Evolutionary conservation across 1,139 yeast genomes (phyloP).

Genomic region (Lodderomyces parapsilosis): DNA sequence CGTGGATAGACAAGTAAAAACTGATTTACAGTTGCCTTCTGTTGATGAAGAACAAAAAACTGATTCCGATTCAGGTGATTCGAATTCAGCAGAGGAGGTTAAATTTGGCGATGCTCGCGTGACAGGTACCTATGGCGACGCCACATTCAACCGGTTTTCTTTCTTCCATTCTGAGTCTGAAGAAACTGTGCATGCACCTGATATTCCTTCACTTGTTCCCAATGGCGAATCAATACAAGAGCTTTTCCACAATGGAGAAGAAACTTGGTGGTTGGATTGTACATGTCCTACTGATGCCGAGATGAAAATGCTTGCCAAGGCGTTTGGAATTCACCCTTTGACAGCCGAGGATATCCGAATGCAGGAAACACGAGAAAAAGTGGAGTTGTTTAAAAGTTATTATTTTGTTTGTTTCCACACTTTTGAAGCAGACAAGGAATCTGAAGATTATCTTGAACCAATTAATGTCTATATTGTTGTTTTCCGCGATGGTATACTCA

Average conservation of each 20-base stretch:
- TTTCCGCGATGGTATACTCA: constrained; percentile 76
- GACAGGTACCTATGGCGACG: constrained; percentile 10
- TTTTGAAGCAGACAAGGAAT: constrained; percentile 69
- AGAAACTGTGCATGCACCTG: constrained; percentile 88
- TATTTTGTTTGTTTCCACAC: constrained; percentile 81
- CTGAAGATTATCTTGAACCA: constrained; percentile 81
- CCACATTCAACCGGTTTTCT: constrained; percentile 75
- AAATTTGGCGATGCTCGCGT: constrained; percentile 13
- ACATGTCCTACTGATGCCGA: constrained; percentile 67
- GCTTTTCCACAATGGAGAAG: constrained; percentile 56
- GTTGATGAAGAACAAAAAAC: constrained; percentile 18
- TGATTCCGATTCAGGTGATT: constrained; percentile 34
- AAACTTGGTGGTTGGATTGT: constrained; percentile 76
- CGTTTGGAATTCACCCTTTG: constrained; percentile 82
- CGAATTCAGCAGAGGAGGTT: constrained; percentile 25
- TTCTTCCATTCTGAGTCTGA: constrained; percentile 80
- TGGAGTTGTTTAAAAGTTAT: constrained; percentile 68
- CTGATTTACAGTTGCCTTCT: constrained; percentile 7
- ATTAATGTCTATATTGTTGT: constrained; percentile 84
- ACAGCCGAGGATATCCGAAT: constrained; percentile 80
- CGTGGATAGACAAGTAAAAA: constrained; percentile 9
- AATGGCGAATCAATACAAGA: constrained; percentile 65
- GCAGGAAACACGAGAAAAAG: constrained; percentile 83
- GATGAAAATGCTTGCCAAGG: constrained; percentile 60
- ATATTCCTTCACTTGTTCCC: constrained; percentile 68